Percentiles rank a stretch among this genome's conserved stretches.
These are phyloP conservation scores for Arctostaphylos glauca DNA, from an alignment of 148 eudicot species.

Conservation along the genomic window DNA sequence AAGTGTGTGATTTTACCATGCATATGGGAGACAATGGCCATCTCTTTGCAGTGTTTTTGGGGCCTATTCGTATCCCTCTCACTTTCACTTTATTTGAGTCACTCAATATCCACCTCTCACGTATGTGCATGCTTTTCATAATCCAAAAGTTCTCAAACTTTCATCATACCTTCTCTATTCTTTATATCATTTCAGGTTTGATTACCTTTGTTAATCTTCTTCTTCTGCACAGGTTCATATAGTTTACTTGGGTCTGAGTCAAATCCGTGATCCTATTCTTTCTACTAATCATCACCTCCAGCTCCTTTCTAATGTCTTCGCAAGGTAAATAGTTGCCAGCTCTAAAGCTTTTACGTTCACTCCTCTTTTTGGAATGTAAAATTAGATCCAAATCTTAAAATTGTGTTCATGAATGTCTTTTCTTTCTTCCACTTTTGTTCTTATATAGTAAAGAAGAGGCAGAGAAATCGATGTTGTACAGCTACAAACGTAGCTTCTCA, in stretches of 20 bases:
- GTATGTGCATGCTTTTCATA: conserved; percentile 21
- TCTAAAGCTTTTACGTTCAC: not conserved
- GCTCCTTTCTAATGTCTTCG: conserved; percentile 38
- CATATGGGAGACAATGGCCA: conserved; percentile 31
- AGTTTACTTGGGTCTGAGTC: conserved; percentile 44
- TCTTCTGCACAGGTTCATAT: conserved; percentile 40
- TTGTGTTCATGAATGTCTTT: not conserved
- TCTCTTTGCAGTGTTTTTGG: conserved; percentile 24
- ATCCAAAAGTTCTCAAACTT: not conserved
- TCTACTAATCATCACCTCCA: conserved; percentile 36
- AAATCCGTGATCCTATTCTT: conserved; percentile 33
- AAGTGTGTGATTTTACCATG: conserved; percentile 15
- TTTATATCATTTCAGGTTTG: not conserved
- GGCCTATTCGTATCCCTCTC: conserved; percentile 31
- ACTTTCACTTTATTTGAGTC: conserved; percentile 30
- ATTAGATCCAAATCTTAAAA: not conserved
- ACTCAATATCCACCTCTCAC: conserved; percentile 26
- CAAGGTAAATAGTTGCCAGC: conserved; percentile 24
- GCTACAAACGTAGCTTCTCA: conserved; percentile 52
- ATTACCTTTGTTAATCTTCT: not conserved
- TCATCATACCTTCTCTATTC: not conserved
- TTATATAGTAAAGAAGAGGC: conserved; percentile 42
- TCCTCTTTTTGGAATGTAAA: not conserved
- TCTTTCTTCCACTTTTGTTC: not conserved
- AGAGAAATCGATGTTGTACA: conserved; percentile 37